Evolutionary conservation across 225 moss, liverwort and hornwort genomes (phyloP).

Genomic region (Lunularia cruciata): DNA sequence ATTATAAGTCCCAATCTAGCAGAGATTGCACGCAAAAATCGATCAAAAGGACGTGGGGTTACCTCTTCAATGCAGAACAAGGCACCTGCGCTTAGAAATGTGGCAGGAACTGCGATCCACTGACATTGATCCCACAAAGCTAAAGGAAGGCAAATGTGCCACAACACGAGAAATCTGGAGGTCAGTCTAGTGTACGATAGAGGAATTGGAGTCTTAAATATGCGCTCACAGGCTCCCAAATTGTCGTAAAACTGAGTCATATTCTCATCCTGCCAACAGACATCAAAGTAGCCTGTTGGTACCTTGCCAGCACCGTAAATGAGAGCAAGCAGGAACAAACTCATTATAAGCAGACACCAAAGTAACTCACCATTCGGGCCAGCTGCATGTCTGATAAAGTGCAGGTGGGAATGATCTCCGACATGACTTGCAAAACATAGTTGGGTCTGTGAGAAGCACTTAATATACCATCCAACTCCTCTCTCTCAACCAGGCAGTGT

Average conservation of each 20-base stretch:
- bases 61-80: constrained; percentile 55
- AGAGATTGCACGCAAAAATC: background rate
- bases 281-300: background rate
- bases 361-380: constrained; percentile 49
- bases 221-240: constrained; percentile 69
- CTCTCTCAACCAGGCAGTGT: constrained; percentile 34
- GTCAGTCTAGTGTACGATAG: constrained; percentile 54
- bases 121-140: constrained; percentile 49
- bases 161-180: constrained; percentile 45
- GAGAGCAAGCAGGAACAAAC: too few species aligned
- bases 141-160: constrained; percentile 43
- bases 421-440: constrained; percentile 68
- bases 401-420: constrained; percentile 59
- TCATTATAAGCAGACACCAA: too few species aligned
- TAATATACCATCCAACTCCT: constrained; percentile 51
- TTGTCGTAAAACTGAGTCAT: constrained; percentile 67
- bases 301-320: background rate
- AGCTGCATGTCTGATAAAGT: constrained; percentile 60
- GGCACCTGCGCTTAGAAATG: constrained; percentile 42
- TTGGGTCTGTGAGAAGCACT: constrained; percentile 53
- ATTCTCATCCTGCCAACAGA: constrained; percentile 45
- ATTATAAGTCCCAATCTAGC: too few species aligned
- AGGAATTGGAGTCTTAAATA: constrained; percentile 73
- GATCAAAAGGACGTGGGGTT: background rate
- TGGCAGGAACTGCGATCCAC: constrained; percentile 35